These are phyloP conservation scores for Hypholoma fasciculare DNA, from an alignment of 768 basidiomycete species.

Conservation along the genomic window DNA sequence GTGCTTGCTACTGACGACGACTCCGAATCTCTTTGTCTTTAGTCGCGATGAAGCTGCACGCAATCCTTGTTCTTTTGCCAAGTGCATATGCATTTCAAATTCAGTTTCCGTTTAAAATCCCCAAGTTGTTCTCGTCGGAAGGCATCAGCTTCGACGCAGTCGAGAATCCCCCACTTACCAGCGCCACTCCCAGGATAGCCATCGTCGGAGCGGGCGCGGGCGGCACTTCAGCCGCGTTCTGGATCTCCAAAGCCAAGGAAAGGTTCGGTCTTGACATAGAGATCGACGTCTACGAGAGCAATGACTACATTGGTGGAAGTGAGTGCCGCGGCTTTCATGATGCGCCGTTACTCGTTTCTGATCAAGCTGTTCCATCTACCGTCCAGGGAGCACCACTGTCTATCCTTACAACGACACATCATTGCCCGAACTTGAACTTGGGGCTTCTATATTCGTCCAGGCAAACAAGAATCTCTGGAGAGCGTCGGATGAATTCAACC, in stretches of 20 bases:
- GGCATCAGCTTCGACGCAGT: slow-evolving; percentile 14
- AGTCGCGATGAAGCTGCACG: slow-evolving; percentile 20
- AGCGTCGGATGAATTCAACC: slow-evolving; percentile 79
- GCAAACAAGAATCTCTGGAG: slow-evolving; percentile 71
- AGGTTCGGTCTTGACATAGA: slow-evolving; percentile 68
- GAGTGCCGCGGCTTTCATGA: slow-evolving; percentile 33
- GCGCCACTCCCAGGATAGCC: slow-evolving; percentile 59
- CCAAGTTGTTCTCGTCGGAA: slow-evolving; percentile 47
- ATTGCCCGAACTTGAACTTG: slow-evolving; percentile 73
- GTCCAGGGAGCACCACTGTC: slow-evolving; percentile 73
- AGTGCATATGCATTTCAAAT: slow-evolving; percentile 39
- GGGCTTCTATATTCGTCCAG: slow-evolving; percentile 84
- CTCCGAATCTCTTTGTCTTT: not conserved
- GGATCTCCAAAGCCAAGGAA: slow-evolving; percentile 79
- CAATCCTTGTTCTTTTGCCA: slow-evolving; percentile 32
- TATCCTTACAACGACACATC: slow-evolving; percentile 66
- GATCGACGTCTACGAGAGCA: slow-evolving; percentile 83
- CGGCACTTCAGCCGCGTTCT: slow-evolving; percentile 81
- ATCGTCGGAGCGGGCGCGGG: slow-evolving; percentile 91
- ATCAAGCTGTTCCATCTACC: not conserved
- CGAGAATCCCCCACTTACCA: slow-evolving; percentile 14
- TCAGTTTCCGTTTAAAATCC: slow-evolving; percentile 57
- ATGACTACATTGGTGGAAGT: slow-evolving; percentile 82
- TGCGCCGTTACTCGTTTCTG: slow-evolving; percentile 1
- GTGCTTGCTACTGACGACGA: not conserved